Percentiles rank a stretch among this genome's conserved stretches.
Evolutionary conservation across 1,284 basidiomycete species (phyloP).

Genomic region (Trametes polyzona): DNA sequence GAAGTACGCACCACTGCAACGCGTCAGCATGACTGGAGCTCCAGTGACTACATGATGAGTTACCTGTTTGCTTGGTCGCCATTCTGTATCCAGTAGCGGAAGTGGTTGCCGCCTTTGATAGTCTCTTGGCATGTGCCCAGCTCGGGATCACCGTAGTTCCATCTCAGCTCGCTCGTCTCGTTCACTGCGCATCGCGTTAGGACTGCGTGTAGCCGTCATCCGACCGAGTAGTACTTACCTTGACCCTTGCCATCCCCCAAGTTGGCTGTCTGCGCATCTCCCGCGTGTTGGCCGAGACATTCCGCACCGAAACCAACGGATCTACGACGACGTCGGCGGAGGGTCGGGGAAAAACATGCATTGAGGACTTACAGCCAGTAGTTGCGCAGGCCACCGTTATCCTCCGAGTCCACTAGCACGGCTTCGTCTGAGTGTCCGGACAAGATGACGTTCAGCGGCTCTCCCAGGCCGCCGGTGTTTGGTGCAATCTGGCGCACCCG

Average conservation of each 20-base stretch:
- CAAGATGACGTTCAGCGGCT: slow-evolving; percentile 89
- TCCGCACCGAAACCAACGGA: slow-evolving; percentile 74
- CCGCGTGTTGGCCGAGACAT: slow-evolving; percentile 83
- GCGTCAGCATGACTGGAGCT: slow-evolving; percentile 2
- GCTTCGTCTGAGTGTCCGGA: slow-evolving; percentile 78
- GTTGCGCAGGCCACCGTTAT: slow-evolving; percentile 79
- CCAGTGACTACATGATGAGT: background rate
- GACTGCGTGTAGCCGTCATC: background rate
- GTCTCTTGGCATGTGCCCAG: slow-evolving; percentile 86
- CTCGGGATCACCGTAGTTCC: slow-evolving; percentile 77
- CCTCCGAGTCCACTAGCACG: slow-evolving; percentile 67
- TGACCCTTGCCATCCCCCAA: slow-evolving; percentile 84
- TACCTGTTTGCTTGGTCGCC: slow-evolving; percentile 62
- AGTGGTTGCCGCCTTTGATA: slow-evolving; percentile 87
- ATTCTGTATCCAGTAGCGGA: slow-evolving; percentile 89
- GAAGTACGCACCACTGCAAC: slow-evolving; percentile 75
- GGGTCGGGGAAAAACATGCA: no score
- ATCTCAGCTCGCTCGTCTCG: slow-evolving; percentile 79
- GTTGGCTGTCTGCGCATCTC: slow-evolving; percentile 73
- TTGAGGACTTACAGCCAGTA: slow-evolving; percentile 62
- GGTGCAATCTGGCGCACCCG: slow-evolving; percentile 36
- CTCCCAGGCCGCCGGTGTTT: slow-evolving; percentile 77
- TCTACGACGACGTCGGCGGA: slow-evolving; percentile 33
- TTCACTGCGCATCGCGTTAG: slow-evolving; percentile 51
- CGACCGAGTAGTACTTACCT: slow-evolving; percentile 44